Base-by-base conservation (phyloP, 129 eudicot genomes). In the Deinandra increscens region DNA sequence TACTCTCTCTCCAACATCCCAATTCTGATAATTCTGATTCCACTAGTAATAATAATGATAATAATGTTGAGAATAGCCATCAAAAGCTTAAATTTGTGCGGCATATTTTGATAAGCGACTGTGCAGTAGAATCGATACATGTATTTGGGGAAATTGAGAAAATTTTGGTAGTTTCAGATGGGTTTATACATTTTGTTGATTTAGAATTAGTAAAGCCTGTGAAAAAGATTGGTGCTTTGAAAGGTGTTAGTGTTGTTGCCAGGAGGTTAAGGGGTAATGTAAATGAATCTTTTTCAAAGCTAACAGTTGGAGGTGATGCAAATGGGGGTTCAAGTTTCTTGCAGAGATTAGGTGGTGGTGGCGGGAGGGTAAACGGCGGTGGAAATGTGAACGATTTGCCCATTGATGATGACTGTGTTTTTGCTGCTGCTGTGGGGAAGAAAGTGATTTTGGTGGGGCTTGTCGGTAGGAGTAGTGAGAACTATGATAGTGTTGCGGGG, bases 401-500 rank as follows among this genome's bases (percentile, higher is more conserved):
- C 3, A 64, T 70, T 39, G 90, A 78, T 46, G 71, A 80, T 66
- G 70, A 50, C 63, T 76, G 84, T 65, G 81, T 84, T 46, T 87
- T 94, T 61, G 96, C 84, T 6, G 84, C 70, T 23, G 90, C 83
- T 31, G 61, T 79, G 18, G 95, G 90, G 72, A 94, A 82, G 81
- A 89, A 75, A 71, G 56, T 93, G 86, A 74, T 93, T 5, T 55
- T 93, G 38, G 75, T 91, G 18, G 91, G 88, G 80, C 75, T 89
- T 68, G 83, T 76, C 60, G 80, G 80, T 39, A 74, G 77, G 58
- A 70, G 71, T 55, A 66, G 61, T 6, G 73, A 60, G 66, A 70
- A 10, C 58, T 49, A 68, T 9, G 82, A 78, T 68, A 26, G 78
- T 26, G 84, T 65, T 80, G 79, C 68, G 1, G 91, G 91, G 55